These are phyloP conservation scores for Hypomontagnella submonticulosa DNA, from an alignment of 495 filamentous ascomycete genomes.

Conservation along the genomic window DNA sequence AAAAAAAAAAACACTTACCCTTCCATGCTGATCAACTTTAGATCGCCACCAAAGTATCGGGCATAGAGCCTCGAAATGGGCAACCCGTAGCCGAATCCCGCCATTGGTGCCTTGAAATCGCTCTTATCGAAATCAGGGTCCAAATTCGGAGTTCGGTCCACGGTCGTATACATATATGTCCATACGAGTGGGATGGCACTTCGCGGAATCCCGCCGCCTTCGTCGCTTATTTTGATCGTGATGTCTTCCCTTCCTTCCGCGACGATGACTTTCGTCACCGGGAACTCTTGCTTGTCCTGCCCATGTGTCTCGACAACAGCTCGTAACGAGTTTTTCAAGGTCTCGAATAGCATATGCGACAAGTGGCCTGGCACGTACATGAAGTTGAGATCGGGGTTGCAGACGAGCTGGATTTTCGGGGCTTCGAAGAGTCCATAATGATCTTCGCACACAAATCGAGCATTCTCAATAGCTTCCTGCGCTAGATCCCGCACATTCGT, in stretches of 20 bases:
- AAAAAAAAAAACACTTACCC: slow-evolving; percentile 76
- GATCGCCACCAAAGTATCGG: slow-evolving; percentile 94
- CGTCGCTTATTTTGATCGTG: slow-evolving; percentile 96
- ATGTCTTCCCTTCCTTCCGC: slow-evolving; percentile 98
- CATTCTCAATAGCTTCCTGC: slow-evolving; percentile 97
- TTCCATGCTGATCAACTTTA: slow-evolving; percentile 99
- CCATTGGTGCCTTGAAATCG: slow-evolving; percentile 99
- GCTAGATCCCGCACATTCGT: slow-evolving; percentile 97
- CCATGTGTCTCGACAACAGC: slow-evolving; percentile 97
- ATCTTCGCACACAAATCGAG: slow-evolving; percentile 97
- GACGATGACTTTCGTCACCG: slow-evolving; percentile 95
- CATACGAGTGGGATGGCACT: slow-evolving; percentile 94
- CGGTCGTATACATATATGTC: slow-evolving; percentile 99
- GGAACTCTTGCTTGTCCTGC: slow-evolving; percentile 93
- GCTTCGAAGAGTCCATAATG: slow-evolving; percentile 98
- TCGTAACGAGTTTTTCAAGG: slow-evolving; percentile 95
- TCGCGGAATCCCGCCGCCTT: slow-evolving; percentile 93
- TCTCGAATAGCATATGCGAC: slow-evolving; percentile 99
- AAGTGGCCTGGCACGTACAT: slow-evolving; percentile 99
- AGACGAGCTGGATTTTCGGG: slow-evolving; percentile 95
- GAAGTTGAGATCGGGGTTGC: slow-evolving; percentile 91
- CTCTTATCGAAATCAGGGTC: slow-evolving; percentile 99
- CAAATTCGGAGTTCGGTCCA: slow-evolving; percentile 91
- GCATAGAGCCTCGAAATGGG: slow-evolving; percentile 95
- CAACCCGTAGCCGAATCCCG: slow-evolving; percentile 95